A percentile compares a stretch with the other conserved stretches of the same genome.
phyloP scores from a whole-genome alignment of 2,329 filamentous ascomycete genomes.

The Plenodomus tracheiphilus region DNA sequence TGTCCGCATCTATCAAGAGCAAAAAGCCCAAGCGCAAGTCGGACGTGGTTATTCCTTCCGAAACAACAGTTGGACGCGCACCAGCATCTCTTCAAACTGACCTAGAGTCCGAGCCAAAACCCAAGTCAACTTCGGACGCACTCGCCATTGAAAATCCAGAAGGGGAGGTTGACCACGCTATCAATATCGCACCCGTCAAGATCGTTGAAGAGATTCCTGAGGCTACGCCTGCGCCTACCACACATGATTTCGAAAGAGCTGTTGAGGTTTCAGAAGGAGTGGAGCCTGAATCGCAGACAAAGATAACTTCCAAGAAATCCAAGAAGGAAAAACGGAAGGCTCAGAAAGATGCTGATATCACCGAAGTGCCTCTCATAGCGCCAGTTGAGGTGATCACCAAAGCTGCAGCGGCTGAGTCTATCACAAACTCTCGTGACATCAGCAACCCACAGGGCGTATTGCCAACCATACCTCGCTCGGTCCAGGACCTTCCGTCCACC shows the following conservation, averaged over 20 bases:
- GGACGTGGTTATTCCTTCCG: constrained; percentile 11
- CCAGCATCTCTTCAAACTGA: not conserved
- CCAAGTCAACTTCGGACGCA: not conserved
- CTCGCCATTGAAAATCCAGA: not conserved
- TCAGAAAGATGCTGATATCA: constrained; percentile 12
- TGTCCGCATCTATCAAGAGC: constrained; percentile 7
- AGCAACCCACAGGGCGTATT: not conserved
- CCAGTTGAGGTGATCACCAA: not conserved
- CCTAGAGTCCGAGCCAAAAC: not conserved
- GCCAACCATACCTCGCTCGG: not conserved
- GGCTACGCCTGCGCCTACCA: not conserved
- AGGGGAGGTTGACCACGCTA: not conserved
- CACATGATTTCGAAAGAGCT: not conserved
- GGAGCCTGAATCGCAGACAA: constrained; percentile 1
- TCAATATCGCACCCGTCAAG: not conserved
- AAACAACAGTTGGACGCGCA: not conserved
- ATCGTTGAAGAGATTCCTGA: not conserved
- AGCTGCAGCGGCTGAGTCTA: not conserved
- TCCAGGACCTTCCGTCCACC: not conserved
- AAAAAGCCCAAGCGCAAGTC: constrained; percentile 24
- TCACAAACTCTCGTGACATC: not conserved
- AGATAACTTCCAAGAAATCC: constrained; percentile 11
- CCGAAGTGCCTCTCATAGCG: not conserved
- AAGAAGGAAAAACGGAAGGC: constrained; percentile 24
- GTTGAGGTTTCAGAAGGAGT: not conserved